Evolutionary conservation across 306 rosid species (phyloP), one percentile per base, ranked within the genome.

Genomic region (Rosa persica): DNA sequence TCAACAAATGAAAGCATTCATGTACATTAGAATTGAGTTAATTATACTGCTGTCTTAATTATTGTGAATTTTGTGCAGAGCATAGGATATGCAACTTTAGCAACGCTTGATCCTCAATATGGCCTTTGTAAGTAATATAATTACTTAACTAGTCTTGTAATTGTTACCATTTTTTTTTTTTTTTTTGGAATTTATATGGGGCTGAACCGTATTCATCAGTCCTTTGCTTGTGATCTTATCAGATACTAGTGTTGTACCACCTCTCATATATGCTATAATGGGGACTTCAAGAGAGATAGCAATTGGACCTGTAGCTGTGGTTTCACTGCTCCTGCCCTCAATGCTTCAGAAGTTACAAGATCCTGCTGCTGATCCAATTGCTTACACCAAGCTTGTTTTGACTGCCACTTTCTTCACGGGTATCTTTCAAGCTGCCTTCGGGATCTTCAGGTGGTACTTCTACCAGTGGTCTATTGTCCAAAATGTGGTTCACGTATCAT

Each of bases 181-280:
- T 20, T 10, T 25, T 54, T 49, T 15, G 0, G 6, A 19, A 43
- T 43, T 48, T 19, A n/a, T 46, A 57, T 43, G 27, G 49, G 22
- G 12, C 0, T 12, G 38, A 47, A 12, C 52, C 1, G 17, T 23
- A 65, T 39, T 13, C 72, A 73, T 66, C 60, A 42, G 16, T 61
- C 39, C 39, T 72, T 54, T 39, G 43, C 42, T 23, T 52, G 16
- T 73, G 20, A 15, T 76, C 40, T 64, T 8, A 5, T 22, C 67
- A 94, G 98, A 94, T 70, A 89, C 98, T 17, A 94, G 97, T 79
- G 89, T 94, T 55, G 97, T 94, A 13, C 98, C 98, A 57, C 98
- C 98, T 2, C 86, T 94, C 16, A 85, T 94, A 67, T 94, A 94
- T 68, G 94, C 97, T 74, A 87, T 89, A n/a, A 89, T 92, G 94